Evolutionary conservation across 192 early-diverging fungal genomes (phyloP), one percentile per base, ranked within the genome.

Genomic region (Coemansia sp.): DNA sequence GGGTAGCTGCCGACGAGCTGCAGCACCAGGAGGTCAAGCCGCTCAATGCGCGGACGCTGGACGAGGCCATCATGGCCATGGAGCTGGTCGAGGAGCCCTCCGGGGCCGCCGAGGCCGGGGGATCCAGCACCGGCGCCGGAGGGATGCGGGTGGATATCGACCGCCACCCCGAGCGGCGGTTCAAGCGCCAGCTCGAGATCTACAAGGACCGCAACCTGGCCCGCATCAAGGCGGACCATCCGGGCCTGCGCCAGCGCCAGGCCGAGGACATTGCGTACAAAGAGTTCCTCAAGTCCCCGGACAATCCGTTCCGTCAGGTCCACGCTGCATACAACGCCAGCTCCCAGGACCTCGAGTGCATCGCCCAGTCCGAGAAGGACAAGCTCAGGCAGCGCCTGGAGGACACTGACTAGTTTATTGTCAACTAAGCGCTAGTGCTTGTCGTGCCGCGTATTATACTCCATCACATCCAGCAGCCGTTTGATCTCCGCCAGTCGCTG

Each of bases 81-180:
- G 67, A 78, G 18, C 33, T 77, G 3, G 40, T 80, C 19, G 25
- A 56, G 31, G 45, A 41, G 9, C 44, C 64, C 0, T 4, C 60
- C 3, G 46, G 45, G 3, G 42, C 23, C 7, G 30, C 57, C 13
- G 53, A 63, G 14, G 30, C 18, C 13, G 19, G 33, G 23, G 18
- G 56, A 38, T 20, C 20, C 32, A 22, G 30, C n/a, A 18, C 50
- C 47, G 19, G 56, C 67, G 16, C 51, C 60, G 33, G 11, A 10
- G 13, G 66, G 51, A 30, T 61, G 43, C 20, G 81, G 81, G 30
- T 62, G 76, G 46, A 64, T n/a, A n/a, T 92, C 23, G 92, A 95
- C 48, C 79, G 84, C 29, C 92, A 95, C 65, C 92, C 92, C 7
- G 92, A 95, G 68, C 80, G 86, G 48, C 78, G 92, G 13, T 81